A percentile compares a stretch with the other conserved stretches of the same genome.
Conservation (phyloP, 139 green algal species). For the Tetradesmus lagerheimii region DNA sequence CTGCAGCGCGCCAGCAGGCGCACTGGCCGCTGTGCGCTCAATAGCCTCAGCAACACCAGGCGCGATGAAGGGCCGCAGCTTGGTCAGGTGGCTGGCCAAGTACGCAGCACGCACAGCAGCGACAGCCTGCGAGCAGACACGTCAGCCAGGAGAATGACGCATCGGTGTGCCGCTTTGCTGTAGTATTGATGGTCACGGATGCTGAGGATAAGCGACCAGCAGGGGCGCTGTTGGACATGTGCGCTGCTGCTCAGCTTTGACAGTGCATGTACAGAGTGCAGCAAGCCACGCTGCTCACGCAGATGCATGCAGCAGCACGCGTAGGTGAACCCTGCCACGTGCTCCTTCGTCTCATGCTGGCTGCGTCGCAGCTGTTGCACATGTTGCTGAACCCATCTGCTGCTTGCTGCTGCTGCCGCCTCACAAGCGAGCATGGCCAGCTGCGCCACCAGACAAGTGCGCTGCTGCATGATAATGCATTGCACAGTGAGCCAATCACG, state of each 20-base stretch:
- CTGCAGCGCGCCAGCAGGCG: background rate
- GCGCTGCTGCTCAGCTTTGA: background rate
- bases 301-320: no score
- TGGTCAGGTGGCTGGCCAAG: constrained; percentile 64
- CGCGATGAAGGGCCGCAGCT: constrained; percentile 69
- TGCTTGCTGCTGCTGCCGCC: no score
- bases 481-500: background rate
- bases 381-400: no score
- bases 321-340: no score
- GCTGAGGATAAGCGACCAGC: background rate
- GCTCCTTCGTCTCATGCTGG: no score
- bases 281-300: no score
- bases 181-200: background rate
- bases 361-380: no score
- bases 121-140: background rate
- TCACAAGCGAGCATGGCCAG: no score
- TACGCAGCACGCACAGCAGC: constrained; percentile 50
- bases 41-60: constrained; percentile 45
- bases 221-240: background rate
- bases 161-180: background rate
- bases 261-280: no score
- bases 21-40: constrained; percentile 27
- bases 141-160: background rate
- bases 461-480: background rate
- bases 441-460: no score